Base-by-base conservation (phyloP, 306 rosid species). In the Sphenostylis stenocarpa region DNA sequence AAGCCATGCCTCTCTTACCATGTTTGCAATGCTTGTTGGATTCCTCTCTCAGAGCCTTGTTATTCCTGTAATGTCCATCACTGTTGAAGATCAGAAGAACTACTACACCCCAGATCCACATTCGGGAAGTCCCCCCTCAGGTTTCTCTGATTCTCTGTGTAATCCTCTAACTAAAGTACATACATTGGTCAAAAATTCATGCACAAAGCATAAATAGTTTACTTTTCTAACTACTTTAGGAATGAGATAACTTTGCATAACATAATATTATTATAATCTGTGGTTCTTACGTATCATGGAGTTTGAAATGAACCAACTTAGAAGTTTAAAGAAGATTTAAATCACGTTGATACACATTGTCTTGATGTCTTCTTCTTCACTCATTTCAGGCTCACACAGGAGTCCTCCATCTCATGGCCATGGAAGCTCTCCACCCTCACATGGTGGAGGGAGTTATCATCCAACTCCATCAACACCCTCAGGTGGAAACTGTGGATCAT, bases 11-110 rank as follows among this genome's bases (percentile, higher is more conserved):
- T 84, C 90, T 71, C 56, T 89, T 36, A 49, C 84, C 84, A 49
- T 80, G 41, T 80, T 85, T 82, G 68, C 76, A 62, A 24, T 89
- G 67, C 74, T 91, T 52, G 57, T 84, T 53, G 90, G 57, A 52
- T 80, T 92, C 79, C 76, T 92, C 21, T 90, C 97, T 56, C 93
- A 84, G 53, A 79, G 81, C 84, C 77, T 86, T 76, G 73, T 88
- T 10, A 70, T 85, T 72, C 86, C 86, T 77, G 97, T 81, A 1
- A 69, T 78, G 20, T 85, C 97, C 74, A 12, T 84, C 57, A 57
- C 83, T 79, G 39, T 75, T 81, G 86, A 79, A 70, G 97, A 91
- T 64, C 91, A 90, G 90, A 95, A 92, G 84, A 88, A 79, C 84
- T 89, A 78, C 75, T 87, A 82, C 86, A 6, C 80, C 56, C 89